Percentiles rank a stretch among this genome's conserved stretches.
Evolutionary conservation across 495 filamentous ascomycete genomes (phyloP).

Genomic region (Penicillium arizonense): DNA sequence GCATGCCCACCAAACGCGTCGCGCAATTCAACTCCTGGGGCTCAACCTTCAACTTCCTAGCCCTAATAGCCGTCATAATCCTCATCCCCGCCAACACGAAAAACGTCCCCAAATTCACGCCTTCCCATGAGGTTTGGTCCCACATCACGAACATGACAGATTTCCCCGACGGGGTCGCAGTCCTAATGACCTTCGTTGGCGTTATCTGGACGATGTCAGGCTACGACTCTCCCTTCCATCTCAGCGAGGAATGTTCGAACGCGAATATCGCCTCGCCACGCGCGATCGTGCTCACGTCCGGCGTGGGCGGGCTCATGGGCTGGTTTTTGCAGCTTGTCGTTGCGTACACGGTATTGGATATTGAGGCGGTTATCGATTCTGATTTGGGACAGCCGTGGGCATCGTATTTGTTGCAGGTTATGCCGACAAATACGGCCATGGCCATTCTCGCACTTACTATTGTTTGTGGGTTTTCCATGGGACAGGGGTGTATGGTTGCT

Average conservation of each 20-base stretch:
- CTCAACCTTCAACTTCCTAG: slow-evolving; percentile 72
- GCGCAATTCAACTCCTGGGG: slow-evolving; percentile 74
- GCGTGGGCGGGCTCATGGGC: slow-evolving; percentile 65
- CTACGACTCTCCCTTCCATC: slow-evolving; percentile 74
- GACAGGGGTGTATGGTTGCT: slow-evolving; percentile 81
- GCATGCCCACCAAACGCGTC: slow-evolving; percentile 72
- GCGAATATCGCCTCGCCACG: slow-evolving; percentile 72
- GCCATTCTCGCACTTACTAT: slow-evolving; percentile 70
- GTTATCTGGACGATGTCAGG: slow-evolving; percentile 67
- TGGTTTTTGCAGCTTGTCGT: slow-evolving; percentile 78
- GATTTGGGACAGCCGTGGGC: slow-evolving; percentile 76
- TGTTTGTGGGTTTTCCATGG: slow-evolving; percentile 76
- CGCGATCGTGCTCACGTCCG: slow-evolving; percentile 73
- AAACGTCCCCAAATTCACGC: slow-evolving; percentile 60
- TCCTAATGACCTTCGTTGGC: slow-evolving; percentile 73
- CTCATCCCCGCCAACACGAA: slow-evolving; percentile 64
- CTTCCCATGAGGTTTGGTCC: slow-evolving; percentile 66
- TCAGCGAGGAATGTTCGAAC: slow-evolving; percentile 77
- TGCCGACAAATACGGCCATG: slow-evolving; percentile 64
- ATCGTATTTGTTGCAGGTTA: slow-evolving; percentile 67
- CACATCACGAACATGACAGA: slow-evolving; percentile 67
- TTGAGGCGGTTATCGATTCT: slow-evolving; percentile 57
- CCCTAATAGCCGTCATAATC: slow-evolving; percentile 65
- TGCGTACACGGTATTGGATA: slow-evolving; percentile 75
- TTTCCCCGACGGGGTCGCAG: slow-evolving; percentile 67